Evolutionary conservation across 106 monocot species (phyloP).

Genomic region (Chionographis japonica): DNA sequence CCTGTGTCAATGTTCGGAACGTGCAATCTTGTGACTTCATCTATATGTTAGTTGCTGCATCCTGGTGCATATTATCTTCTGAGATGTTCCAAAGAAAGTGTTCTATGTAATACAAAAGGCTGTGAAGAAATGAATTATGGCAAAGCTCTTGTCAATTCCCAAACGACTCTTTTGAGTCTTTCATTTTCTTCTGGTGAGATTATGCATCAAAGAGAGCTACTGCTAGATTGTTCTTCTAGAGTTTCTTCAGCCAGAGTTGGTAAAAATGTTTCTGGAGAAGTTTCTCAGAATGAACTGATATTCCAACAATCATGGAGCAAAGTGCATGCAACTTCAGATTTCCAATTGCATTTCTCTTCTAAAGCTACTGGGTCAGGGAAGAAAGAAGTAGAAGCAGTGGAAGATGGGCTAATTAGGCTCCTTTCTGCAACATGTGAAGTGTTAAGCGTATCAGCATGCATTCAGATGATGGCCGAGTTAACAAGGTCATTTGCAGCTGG

Average conservation of each 20-base stretch:
- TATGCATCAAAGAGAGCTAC: conserved; percentile 8
- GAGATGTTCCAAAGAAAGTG: conserved; percentile 30
- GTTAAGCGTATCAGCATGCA: conserved; percentile 49
- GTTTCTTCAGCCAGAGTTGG: conserved; percentile 12
- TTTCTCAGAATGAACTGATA: conserved; percentile 11
- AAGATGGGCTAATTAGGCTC: conserved; percentile 18
- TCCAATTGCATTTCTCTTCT: conserved; percentile 33
- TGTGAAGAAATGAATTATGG: conserved; percentile 11
- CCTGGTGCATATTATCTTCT: conserved; percentile 58
- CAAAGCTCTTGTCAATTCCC: conserved; percentile 35
- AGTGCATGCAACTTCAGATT: conserved; percentile 25
- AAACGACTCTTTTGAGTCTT: conserved; percentile 43
- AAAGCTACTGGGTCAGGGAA: conserved; percentile 4
- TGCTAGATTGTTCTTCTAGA: conserved; percentile 6
- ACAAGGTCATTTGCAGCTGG: conserved; percentile 9
- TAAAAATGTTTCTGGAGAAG: not conserved
- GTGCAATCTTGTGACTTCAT: conserved; percentile 1
- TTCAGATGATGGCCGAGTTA: conserved; percentile 28
- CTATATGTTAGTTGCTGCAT: conserved; percentile 34
- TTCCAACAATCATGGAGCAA: conserved; percentile 16
- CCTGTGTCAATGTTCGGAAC: conserved; percentile 2
- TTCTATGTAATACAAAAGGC: not conserved
- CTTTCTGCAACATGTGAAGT: conserved; percentile 19
- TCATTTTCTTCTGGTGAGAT: conserved; percentile 29
- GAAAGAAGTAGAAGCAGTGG: conserved; percentile 3